Evolutionary conservation across 169 alveolate species (phyloP), one percentile per base, ranked within the genome.

Genomic region (Plasmodium coatneyi): DNA sequence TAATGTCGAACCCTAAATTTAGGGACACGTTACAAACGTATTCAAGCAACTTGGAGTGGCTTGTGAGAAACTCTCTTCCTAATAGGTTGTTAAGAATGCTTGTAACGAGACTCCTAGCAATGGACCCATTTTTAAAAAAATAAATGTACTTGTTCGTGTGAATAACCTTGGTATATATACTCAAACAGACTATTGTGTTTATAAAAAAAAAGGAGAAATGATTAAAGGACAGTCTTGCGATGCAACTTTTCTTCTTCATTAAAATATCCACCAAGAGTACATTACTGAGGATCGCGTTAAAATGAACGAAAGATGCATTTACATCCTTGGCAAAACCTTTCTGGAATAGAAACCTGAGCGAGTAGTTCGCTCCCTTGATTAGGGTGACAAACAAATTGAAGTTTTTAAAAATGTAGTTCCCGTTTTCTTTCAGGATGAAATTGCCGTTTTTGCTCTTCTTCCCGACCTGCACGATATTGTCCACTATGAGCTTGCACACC

Each of bases 181-280:
- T 89, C 41, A 89, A 70, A 54, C 94, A 89, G 1, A 89, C 90
- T n/a, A 89, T 89, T 5, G 83, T 70, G 22, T 89, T 89, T 66
- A 80, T 80, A 72, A 89, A 89, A 30, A 89, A 89, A 72, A 89
- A 89, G 10, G 89, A 89, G 49, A 89, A 89, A 41, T 89, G 90
- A 34, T 89, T 86, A 41, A 43, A 89, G 10, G 94, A 89, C 1
- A 89, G 71, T 70, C 82, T 78, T 7, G 89, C 71, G 19, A 89
- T 66, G 22, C 91, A 80, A 54, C 94, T 89, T 46, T 89, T 89
- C 43, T 89, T 89, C 71, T 89, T 89, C 94, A 89, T 80, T 43
- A 89, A 60, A 19, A 89, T 89, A 34, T 89, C 94, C 9, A 89
- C 80, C 30, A 89, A 89, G 9, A 89, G 41, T 0, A 89, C 82